Percentiles rank a stretch among this genome's conserved stretches.
Conservation (phyloP, 2,329 filamentous ascomycete species). For the Aspergillus viridinutans region DNA sequence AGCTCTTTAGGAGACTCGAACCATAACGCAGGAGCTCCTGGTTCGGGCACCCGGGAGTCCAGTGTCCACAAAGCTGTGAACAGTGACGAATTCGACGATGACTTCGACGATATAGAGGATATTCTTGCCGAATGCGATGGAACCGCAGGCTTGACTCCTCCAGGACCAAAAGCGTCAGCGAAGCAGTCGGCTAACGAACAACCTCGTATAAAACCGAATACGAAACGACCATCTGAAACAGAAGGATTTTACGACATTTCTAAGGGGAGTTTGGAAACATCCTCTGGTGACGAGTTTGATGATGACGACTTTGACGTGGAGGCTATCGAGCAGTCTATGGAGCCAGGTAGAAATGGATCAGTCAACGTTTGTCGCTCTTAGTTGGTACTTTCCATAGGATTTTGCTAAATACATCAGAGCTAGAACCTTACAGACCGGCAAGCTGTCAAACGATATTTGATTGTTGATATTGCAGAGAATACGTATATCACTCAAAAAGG, state of each 20-base stretch:
- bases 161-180: constrained; percentile 6
- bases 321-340: constrained; percentile 58
- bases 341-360: constrained; percentile 65
- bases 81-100: constrained; percentile 64
- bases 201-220: constrained; percentile 1
- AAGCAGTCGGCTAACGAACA: constrained; percentile 16
- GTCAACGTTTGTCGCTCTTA: constrained; percentile 59
- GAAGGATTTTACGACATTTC: not conserved
- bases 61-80: constrained; percentile 19
- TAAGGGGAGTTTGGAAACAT: constrained; percentile 31
- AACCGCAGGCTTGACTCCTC: constrained; percentile 20
- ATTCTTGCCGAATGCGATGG: constrained; percentile 54
- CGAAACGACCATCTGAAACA: constrained; percentile 4
- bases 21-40: constrained; percentile 2
- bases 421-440: constrained; percentile 59
- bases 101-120: constrained; percentile 60
- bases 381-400: constrained; percentile 26
- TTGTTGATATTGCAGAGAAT: constrained; percentile 68
- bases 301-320: constrained; percentile 60
- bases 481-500: constrained; percentile 64
- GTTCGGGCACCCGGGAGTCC: constrained; percentile 8
- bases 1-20: constrained; percentile 1
- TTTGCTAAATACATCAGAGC: constrained; percentile 65
- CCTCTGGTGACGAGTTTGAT: constrained; percentile 68
- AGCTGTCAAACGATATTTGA: constrained; percentile 80